Conservation (phyloP, 192 early-diverging fungal species). For the Backusella macrospora region DNA sequence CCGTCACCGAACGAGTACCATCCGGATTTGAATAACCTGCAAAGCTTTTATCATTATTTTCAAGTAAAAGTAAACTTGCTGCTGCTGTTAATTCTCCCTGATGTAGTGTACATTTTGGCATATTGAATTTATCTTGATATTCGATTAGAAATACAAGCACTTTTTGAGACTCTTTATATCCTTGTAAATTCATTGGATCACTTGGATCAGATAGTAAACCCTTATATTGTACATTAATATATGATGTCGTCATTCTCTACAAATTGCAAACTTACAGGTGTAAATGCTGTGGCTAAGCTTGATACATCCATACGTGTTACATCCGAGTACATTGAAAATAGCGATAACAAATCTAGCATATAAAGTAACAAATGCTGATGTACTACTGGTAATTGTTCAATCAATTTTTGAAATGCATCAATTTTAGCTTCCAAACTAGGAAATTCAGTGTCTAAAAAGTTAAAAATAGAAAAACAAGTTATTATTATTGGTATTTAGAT, state of each 20-base stretch:
- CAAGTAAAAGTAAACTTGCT: conserved; percentile 63
- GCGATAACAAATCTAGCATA: conserved; percentile 62
- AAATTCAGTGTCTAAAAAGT: conserved; percentile 20
- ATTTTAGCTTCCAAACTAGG: conserved; percentile 36
- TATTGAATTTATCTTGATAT: conserved; percentile 49
- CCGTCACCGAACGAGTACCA: conserved; percentile 3
- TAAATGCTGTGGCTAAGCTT: conserved; percentile 73
- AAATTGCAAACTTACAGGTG: conserved; percentile 56
- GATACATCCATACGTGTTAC: conserved; percentile 70
- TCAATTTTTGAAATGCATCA: conserved; percentile 54
- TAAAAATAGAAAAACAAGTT: conserved; percentile 20
- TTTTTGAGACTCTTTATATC: conserved; percentile 68
- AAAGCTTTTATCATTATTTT: conserved; percentile 46
- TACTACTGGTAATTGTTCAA: conserved; percentile 54
- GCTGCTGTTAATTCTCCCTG: conserved; percentile 66
- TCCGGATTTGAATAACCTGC: conserved; percentile 1
- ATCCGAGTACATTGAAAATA: conserved; percentile 51
- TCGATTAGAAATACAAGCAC: conserved; percentile 75
- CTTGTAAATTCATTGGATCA: conserved; percentile 68
- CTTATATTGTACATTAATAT: conserved; percentile 19
- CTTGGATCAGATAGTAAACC: conserved; percentile 71
- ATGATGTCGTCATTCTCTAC: too few relatives aligned
- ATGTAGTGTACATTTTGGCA: conserved; percentile 59
- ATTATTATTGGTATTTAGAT: background rate
- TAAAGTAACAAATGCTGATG: conserved; percentile 67